phyloP scores from a whole-genome alignment of 2,329 filamentous ascomycete species.

The Alternaria atra region DNA sequence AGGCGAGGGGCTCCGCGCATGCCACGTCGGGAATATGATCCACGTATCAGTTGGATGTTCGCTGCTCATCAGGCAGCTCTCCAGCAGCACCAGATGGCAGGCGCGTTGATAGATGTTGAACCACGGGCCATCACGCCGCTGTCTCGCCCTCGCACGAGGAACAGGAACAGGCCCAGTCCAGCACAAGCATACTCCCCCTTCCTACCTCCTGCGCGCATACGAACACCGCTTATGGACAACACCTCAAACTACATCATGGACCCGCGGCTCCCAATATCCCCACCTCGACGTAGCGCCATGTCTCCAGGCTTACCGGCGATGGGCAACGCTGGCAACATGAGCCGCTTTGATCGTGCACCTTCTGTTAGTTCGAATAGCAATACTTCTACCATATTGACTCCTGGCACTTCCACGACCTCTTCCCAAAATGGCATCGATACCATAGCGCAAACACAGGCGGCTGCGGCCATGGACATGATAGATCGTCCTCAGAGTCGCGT shows the following conservation, averaged over 20 bases:
- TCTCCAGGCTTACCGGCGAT: constrained; percentile 32
- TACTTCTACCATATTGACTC: constrained; percentile 39
- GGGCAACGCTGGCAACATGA: constrained; percentile 20
- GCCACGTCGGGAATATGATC: constrained; percentile 50
- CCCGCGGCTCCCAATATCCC: constrained; percentile 42
- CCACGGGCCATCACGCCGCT: constrained; percentile 51
- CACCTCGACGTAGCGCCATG: constrained; percentile 38
- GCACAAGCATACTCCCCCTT: constrained; percentile 49
- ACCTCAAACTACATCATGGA: constrained; percentile 33
- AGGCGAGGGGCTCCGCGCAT: constrained; percentile 33
- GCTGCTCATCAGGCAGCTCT: constrained; percentile 52
- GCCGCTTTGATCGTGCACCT: constrained; percentile 35
- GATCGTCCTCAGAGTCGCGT: constrained; percentile 51
- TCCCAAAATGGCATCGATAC: constrained; percentile 39
- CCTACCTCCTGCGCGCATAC: constrained; percentile 43
- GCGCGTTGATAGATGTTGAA: constrained; percentile 48
- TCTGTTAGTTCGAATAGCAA: constrained; percentile 43
- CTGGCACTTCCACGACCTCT: constrained; percentile 39
- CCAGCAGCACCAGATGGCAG: constrained; percentile 44
- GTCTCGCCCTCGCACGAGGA: constrained; percentile 50
- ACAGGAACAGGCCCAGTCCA: constrained; percentile 50
- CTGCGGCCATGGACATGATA: constrained; percentile 45
- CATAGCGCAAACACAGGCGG: constrained; percentile 40
- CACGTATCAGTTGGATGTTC: constrained; percentile 54
- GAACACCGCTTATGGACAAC: constrained; percentile 47